These are phyloP conservation scores for Ceratocystis harringtonii DNA, from an alignment of 2,329 filamentous ascomycete genomes.

Conservation along the genomic window DNA sequence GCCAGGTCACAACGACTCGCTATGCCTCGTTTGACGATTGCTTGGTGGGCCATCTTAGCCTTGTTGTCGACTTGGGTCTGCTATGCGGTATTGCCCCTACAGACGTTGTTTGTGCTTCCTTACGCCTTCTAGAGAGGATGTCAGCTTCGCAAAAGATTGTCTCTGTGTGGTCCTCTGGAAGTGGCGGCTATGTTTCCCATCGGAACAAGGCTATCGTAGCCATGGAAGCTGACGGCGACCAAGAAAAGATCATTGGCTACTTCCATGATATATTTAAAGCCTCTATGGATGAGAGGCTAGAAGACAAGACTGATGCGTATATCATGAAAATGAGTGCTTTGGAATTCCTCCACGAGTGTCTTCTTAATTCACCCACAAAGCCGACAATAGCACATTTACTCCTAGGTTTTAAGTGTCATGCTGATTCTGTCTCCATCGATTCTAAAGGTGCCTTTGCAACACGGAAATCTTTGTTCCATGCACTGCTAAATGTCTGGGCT, in stretches of 20 bases:
- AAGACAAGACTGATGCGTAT: constrained; percentile 56
- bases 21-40: constrained; percentile 89
- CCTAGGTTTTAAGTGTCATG: constrained; percentile 69
- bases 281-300: constrained; percentile 58
- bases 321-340: constrained; percentile 71
- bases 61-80: constrained; percentile 69
- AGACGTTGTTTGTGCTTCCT: constrained; percentile 61
- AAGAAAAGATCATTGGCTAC: constrained; percentile 47
- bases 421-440: constrained; percentile 53
- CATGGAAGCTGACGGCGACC: constrained; percentile 67
- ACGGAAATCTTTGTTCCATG: constrained; percentile 68
- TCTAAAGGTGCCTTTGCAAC: constrained; percentile 55
- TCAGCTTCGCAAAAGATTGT: constrained; percentile 71
- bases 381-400: constrained; percentile 84
- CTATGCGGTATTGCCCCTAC: constrained; percentile 78
- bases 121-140: constrained; percentile 73
- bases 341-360: constrained; percentile 68
- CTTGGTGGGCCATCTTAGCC: constrained; percentile 60
- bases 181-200: constrained; percentile 28
- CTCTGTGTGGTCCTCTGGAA: constrained; percentile 40
- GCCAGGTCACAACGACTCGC: constrained; percentile 50
- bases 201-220: constrained; percentile 77
- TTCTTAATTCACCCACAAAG: constrained; percentile 56
- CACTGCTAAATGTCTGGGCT: constrained; percentile 56
- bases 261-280: constrained; percentile 26